Conservation (phyloP, 2,329 filamentous ascomycete species). For the Dryadomyces quercivorus region DNA sequence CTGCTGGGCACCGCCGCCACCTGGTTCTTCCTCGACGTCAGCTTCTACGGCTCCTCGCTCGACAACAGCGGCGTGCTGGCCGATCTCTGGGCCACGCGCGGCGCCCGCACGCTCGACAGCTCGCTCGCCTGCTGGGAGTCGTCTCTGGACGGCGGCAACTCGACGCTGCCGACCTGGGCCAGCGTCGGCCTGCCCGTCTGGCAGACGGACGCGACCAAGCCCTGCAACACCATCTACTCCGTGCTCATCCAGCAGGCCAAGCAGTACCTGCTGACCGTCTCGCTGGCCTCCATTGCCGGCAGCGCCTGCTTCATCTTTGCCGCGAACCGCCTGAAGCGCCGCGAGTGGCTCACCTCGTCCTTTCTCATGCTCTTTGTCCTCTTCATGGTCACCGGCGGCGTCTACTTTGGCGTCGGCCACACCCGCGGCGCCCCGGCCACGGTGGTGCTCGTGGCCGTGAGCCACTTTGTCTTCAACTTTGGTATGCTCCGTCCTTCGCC, state of each 20-base stretch:
- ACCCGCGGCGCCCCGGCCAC: constrained; percentile 29
- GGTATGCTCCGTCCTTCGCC: constrained; percentile 20
- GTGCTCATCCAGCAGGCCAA: constrained; percentile 38
- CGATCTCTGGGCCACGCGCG: constrained; percentile 29
- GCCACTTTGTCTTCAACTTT: constrained; percentile 44
- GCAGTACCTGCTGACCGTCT: constrained; percentile 39
- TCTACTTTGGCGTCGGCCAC: constrained; percentile 35
- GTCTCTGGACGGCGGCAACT: constrained; percentile 27
- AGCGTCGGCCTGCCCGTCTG: constrained; percentile 29
- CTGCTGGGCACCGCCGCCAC: constrained; percentile 31
- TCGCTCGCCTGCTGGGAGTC: constrained; percentile 36
- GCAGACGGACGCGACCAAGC: constrained; percentile 35
- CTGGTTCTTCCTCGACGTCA: constrained; percentile 45
- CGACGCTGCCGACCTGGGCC: constrained; percentile 30
- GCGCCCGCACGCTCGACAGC: constrained; percentile 21
- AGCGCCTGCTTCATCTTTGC: constrained; percentile 35
- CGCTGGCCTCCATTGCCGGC: constrained; percentile 36
- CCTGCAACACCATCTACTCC: constrained; percentile 39
- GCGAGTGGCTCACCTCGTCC: constrained; percentile 35
- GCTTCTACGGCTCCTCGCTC: constrained; percentile 43
- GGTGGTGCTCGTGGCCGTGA: constrained; percentile 37
- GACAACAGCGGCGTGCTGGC: constrained; percentile 30
- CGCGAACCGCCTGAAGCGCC: constrained; percentile 34
- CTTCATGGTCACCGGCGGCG: constrained; percentile 35
- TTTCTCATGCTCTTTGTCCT: constrained; percentile 33